Conservation (phyloP, 345 rosid genomes). For the Rhodomyrtus tomentosa region DNA sequence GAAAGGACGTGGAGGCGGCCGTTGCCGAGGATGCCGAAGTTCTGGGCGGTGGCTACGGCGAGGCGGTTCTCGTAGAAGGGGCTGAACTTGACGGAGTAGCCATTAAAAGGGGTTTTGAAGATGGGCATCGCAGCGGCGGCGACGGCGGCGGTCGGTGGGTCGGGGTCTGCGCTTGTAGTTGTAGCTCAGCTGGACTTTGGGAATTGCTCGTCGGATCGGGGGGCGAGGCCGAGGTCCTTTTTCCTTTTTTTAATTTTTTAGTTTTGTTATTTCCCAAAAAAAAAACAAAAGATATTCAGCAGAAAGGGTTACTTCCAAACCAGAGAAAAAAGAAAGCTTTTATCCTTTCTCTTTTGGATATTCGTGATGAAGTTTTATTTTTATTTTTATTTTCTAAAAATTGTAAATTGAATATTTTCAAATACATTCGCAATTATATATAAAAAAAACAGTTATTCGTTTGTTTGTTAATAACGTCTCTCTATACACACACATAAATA, state of each 20-base stretch:
- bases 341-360: not conserved
- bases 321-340: not conserved
- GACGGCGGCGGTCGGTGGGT: not conserved
- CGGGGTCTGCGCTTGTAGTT: not conserved
- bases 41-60: slow-evolving; percentile 86
- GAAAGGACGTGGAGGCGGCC: slow-evolving; percentile 85
- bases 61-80: slow-evolving; percentile 83
- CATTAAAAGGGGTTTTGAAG: slow-evolving; percentile 75
- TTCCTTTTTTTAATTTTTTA: not conserved
- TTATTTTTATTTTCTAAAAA: fast-evolving
- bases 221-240: not conserved
- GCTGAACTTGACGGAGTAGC: slow-evolving; percentile 84
- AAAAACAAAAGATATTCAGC: not conserved
- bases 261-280: not conserved
- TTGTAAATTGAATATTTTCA: not conserved
- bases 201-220: not conserved
- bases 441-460: not conserved
- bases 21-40: slow-evolving; percentile 92
- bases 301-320: not conserved
- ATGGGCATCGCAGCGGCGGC: slow-evolving; percentile 38
- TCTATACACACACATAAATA: no score
- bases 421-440: not conserved
- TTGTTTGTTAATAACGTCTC: not conserved
- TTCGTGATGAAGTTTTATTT: not conserved
- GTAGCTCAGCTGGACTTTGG: not conserved